phyloP scores from a whole-genome alignment of 129 eudicot species.

The Smallanthus sonchifolius region DNA sequence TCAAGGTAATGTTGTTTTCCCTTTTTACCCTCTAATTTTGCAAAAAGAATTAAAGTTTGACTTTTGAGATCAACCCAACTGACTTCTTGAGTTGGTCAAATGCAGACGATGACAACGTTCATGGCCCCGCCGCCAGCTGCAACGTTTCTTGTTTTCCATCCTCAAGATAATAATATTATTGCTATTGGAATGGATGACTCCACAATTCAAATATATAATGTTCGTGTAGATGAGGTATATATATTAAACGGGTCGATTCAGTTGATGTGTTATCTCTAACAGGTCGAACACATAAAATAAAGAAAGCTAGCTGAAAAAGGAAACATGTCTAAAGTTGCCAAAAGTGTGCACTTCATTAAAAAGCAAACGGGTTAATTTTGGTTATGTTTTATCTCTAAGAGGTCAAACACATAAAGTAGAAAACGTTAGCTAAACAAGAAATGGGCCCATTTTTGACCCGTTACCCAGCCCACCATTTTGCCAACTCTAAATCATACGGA shows the following conservation, averaged over 20 bases:
- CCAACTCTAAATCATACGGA: neutral
- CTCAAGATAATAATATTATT: constrained; percentile 75
- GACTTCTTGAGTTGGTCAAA: constrained; percentile 13
- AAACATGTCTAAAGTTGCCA: neutral
- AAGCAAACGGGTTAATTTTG: neutral
- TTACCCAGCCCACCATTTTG: neutral
- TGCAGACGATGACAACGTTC: constrained; percentile 86
- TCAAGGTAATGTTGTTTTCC: constrained; percentile 53
- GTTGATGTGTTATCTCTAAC: neutral
- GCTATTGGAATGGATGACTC: constrained; percentile 89
- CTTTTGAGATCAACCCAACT: neutral
- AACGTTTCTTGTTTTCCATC: constrained; percentile 81
- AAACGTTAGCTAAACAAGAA: neutral
- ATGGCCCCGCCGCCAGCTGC: constrained; percentile 97
- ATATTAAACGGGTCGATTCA: neutral
- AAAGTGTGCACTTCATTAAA: neutral
- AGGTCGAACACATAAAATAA: neutral
- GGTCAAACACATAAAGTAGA: neutral
- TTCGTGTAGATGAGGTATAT: constrained; percentile 70
- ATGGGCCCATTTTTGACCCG: too few relatives aligned
- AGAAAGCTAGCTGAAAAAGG: neutral
- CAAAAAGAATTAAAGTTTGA: neutral
- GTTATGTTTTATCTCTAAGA: neutral
- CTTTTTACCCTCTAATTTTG: neutral
- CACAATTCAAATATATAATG: constrained; percentile 70